Conservation (phyloP, 805 yeast genomes). For the Millerozyma acaciae region DNA sequence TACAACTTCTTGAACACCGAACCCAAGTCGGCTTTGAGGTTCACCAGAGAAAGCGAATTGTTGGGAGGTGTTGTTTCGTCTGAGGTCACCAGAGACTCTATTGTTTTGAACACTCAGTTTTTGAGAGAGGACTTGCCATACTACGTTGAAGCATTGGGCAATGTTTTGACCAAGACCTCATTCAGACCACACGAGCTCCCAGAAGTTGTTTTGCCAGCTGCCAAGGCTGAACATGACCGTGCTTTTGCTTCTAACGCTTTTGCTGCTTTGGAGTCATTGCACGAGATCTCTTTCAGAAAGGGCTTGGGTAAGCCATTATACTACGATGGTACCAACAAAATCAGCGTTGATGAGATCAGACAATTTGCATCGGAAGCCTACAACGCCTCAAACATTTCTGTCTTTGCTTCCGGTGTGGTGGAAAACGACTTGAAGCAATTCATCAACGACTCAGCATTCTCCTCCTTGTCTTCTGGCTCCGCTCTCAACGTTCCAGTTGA, state of each 20-base stretch:
- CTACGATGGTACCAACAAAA: conserved; percentile 60
- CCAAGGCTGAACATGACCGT: conserved; percentile 56
- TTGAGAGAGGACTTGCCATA: conserved; percentile 86
- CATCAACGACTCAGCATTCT: conserved; percentile 61
- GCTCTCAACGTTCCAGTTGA: conserved; percentile 38
- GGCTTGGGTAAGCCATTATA: conserved; percentile 84
- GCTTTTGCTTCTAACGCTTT: conserved; percentile 50
- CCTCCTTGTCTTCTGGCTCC: conserved; percentile 60
- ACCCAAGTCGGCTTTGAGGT: conserved; percentile 82
- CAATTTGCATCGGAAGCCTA: conserved; percentile 64
- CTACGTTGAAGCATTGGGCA: conserved; percentile 81
- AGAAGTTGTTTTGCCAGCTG: conserved; percentile 81
- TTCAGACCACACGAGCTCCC: conserved; percentile 79
- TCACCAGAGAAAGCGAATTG: conserved; percentile 91
- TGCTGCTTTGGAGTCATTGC: conserved; percentile 73
- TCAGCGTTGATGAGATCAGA: conserved; percentile 60
- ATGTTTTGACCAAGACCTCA: conserved; percentile 62
- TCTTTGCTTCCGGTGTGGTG: conserved; percentile 71
- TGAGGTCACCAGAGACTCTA: conserved; percentile 74
- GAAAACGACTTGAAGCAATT: conserved; percentile 66
- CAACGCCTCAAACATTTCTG: conserved; percentile 65
- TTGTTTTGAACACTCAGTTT: conserved; percentile 77
- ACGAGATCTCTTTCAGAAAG: conserved; percentile 74
- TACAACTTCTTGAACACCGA: conserved; percentile 81
- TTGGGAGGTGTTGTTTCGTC: conserved; percentile 80